Evolutionary conservation across 805 yeast species (phyloP).

Genomic region (Candida ficus): DNA sequence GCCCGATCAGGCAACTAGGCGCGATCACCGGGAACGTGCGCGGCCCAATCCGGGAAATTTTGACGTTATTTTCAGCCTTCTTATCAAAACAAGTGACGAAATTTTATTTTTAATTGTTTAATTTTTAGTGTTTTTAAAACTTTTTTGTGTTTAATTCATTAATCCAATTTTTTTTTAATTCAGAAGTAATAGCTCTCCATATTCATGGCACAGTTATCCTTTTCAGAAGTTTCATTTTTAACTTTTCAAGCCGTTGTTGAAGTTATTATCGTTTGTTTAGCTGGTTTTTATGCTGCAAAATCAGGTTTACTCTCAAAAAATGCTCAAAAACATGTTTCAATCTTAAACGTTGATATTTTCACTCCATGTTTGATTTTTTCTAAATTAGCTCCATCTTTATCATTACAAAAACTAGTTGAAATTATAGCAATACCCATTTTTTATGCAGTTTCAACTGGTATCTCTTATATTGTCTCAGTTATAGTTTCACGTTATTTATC

Average conservation of each 20-base stretch:
- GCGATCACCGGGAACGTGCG: too few relatives aligned
- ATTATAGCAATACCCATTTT: slow-evolving; percentile 80
- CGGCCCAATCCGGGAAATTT: too few relatives aligned
- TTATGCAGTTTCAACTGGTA: slow-evolving; percentile 74
- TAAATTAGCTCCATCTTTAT: slow-evolving; percentile 63
- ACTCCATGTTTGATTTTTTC: slow-evolving; percentile 94
- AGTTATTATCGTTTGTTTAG: slow-evolving; percentile 78
- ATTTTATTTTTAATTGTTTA: too few relatives aligned
- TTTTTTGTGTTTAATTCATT: too few relatives aligned
- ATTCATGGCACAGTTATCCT: slow-evolving; percentile 14
- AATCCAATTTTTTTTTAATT: too few relatives aligned
- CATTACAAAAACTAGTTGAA: slow-evolving; percentile 73
- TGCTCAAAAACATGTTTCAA: slow-evolving; percentile 74
- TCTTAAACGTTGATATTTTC: slow-evolving; percentile 82
- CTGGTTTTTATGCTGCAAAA: slow-evolving; percentile 83
- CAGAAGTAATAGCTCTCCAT: neutral
- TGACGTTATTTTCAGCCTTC: too few relatives aligned
- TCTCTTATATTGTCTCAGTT: slow-evolving; percentile 62
- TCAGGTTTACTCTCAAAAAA: slow-evolving; percentile 60
- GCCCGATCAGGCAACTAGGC: too few relatives aligned
- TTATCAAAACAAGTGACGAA: too few relatives aligned
- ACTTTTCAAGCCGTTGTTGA: slow-evolving; percentile 91
- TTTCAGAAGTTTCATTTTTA: slow-evolving; percentile 40
- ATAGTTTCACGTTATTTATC: slow-evolving; percentile 46
- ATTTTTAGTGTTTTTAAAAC: too few relatives aligned